Evolutionary conservation across 495 filamentous ascomycete species (phyloP), one percentile per base, ranked within the genome.

Genomic region (Talaromyces ruber): DNA sequence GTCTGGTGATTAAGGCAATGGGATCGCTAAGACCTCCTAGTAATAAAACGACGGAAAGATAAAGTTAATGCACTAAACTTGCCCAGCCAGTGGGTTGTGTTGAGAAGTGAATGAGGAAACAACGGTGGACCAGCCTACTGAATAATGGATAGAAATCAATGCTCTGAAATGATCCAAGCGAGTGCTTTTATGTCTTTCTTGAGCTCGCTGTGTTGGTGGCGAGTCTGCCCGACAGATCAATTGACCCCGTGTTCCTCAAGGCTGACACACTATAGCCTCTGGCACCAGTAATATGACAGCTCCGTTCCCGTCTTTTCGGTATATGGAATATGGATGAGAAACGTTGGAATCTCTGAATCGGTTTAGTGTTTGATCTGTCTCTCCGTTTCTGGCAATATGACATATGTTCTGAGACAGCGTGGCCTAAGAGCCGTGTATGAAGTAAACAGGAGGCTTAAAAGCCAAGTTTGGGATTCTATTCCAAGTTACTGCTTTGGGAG

Each of bases 1-100:
- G 32, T 18, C 16, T 45, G n/a, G 22, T 37, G 18, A 58, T 58
- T 58, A 58, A 26, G 22, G 51, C 12, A 54, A 98, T 92, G 66
- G 94, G 94, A 83, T 97, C 81, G 29, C 91, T 82, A 63, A 96
- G 71, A 55, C 93, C 97, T 78, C 93, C 93, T 93, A 52, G 50
- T 52, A 52, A 52, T 6, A 24, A 22, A 24, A 25, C n/a, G 24
- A 56, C 53, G n/a, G 53, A 21, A 32, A 56, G 22, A 56, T 25
- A n/a, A n/a, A 43, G 18, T 58, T 24, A 58, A 58, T 34, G 28
- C n/a, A 34, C 54, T 6, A 59, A 45, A 58, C 37, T 3, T 6
- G 34, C 58, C 58, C 58, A 50, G 16, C 58, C 58, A 60, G 58
- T 51, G 43, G 58, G 58, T 21, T n/a, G 26, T 26, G 8, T 16